Percentiles rank a stretch among this genome's conserved stretches.
phyloP scores from a whole-genome alignment of 2,329 filamentous ascomycete genomes.

The Reticulascus tulasneorum region DNA sequence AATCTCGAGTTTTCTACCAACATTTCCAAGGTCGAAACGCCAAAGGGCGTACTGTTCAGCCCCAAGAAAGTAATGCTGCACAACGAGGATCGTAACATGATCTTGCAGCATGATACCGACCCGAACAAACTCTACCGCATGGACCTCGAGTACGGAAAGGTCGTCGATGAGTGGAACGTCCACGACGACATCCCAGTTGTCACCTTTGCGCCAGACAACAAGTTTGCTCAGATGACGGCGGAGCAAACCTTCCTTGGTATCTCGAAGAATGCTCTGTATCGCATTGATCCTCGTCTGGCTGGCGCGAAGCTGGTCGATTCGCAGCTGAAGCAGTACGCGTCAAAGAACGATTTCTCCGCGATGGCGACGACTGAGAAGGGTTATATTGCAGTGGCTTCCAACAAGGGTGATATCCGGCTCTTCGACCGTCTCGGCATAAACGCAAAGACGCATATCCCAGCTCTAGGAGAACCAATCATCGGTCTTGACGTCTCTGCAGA shows the following conservation, averaged over 20 bases:
- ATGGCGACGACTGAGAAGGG: constrained; percentile 94
- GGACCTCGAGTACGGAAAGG: constrained; percentile 96
- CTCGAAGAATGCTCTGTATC: constrained; percentile 88
- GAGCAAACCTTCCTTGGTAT: constrained; percentile 94
- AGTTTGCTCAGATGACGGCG: constrained; percentile 95
- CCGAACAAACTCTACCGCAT: constrained; percentile 93
- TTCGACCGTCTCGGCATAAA: constrained; percentile 96
- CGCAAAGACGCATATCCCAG: constrained; percentile 94
- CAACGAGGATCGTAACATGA: constrained; percentile 83
- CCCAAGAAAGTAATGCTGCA: constrained; percentile 98
- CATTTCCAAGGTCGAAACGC: constrained; percentile 92
- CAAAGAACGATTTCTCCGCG: constrained; percentile 96
- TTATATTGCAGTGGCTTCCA: constrained; percentile 93
- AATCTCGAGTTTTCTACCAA: constrained; percentile 94
- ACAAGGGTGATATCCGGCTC: constrained; percentile 95
- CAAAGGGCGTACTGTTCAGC: constrained; percentile 80
- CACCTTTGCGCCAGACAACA: constrained; percentile 91
- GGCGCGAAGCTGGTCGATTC: constrained; percentile 91
- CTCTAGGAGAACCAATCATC: constrained; percentile 89
- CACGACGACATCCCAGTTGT: constrained; percentile 93
- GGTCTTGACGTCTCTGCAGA: constrained; percentile 94
- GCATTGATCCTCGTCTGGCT: constrained; percentile 83
- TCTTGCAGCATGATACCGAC: constrained; percentile 77
- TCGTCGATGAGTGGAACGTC: constrained; percentile 97
- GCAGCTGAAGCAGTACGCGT: constrained; percentile 91